Base-by-base conservation (phyloP, 1,284 basidiomycete genomes). In the Meripilus lineatus region DNA sequence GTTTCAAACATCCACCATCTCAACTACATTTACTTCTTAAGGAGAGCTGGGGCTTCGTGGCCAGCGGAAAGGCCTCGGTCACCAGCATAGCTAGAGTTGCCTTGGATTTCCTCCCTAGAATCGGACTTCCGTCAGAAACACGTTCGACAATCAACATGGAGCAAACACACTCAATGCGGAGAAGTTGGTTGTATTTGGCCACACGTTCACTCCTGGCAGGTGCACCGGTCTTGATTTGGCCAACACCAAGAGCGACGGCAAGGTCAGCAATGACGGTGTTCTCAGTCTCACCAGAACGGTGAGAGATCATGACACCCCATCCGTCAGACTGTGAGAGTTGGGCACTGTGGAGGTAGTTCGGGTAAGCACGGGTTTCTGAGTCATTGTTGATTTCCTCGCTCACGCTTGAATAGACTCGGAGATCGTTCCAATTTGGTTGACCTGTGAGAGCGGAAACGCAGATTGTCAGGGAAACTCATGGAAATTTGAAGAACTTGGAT, bases 301-400 rank as follows among this genome's bases (percentile, higher is more conserved):
- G 96, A 52, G 94, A 98, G 66, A 96, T 89, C 95, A 99, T 99
- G 71, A 98, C 91, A 67, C 91, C 93, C 95, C 95, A 99, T 53
- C 90, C 90, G 64, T 93, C 92, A 33, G 90, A 93, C 71, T 98
- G 94, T 44, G 94, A 71, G 62, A 99, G 91, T 71, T 97, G 93
- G 49, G 94, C 93, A 63, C 90, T 93, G 53, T 23, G 51, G 46
- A 50, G 26, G 25, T 14, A 2, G 25, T 26, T 35, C 15, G 15
- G 44, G 50, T 42, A 36, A 45, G 38, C 37, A 38, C 11, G 20
- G 26, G 10, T 14, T 11, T 20, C 15, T 45, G 41, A 15, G 42
- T 20, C 47, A 41, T 42, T 30, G 33, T 18, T n/a, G n/a, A n/a
- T n/a, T n/a, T n/a, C n/a, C n/a, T 39, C 17, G 75, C 87, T 46